Base-by-base conservation (phyloP, 2,329 filamentous ascomycete species). In the Fusarium sp. region DNA sequence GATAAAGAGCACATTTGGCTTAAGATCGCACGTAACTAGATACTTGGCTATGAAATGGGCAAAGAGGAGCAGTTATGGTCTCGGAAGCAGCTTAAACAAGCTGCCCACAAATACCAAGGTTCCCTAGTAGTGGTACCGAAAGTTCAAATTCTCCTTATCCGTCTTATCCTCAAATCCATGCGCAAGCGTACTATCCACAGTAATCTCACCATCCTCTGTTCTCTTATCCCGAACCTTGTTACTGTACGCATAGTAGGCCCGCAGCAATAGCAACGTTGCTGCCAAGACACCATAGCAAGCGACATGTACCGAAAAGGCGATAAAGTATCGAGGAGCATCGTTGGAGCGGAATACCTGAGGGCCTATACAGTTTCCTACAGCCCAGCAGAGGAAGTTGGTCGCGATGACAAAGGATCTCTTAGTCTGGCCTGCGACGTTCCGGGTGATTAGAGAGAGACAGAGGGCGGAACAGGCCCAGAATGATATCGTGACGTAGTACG, bases 81-180 rank as follows among this genome's bases (percentile, higher is more conserved):
- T 6, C 22, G 0, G 10, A 27, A 27, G 16, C 16, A 52, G 47
- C 24, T 7, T n/a, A 4, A 2, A 52, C 9, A 2, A 6, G 24
- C 9, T 5, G 22, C 22, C 14, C 13, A 20, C 7, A 3, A 27
- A 14, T 14, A 47, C 2, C 16, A 18, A 18, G 22, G 5, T 11
- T 8, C 10, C 27, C 47, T 57, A 57, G 31, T 34, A 37, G 31
- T 57, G 54, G 24, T 59, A 38, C 34, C 56, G 16, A 13, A 59
- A 59, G 34, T 57, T 37, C 31, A 37, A 37, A 24, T 57, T 57
- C 31, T 57, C 52, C 29, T 35, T 37, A 22, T 57, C 52, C 6
- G 52, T 57, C 52, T 35, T 57, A 20, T 57, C 52, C 24, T 57
- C 52, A 24, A 57, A 57, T 16, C 31, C 52, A 57, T 57, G 52